Percentiles rank a stretch among this genome's conserved stretches.
Evolutionary conservation across 768 basidiomycete genomes (phyloP).

Genomic region (Suillus tomentosus): DNA sequence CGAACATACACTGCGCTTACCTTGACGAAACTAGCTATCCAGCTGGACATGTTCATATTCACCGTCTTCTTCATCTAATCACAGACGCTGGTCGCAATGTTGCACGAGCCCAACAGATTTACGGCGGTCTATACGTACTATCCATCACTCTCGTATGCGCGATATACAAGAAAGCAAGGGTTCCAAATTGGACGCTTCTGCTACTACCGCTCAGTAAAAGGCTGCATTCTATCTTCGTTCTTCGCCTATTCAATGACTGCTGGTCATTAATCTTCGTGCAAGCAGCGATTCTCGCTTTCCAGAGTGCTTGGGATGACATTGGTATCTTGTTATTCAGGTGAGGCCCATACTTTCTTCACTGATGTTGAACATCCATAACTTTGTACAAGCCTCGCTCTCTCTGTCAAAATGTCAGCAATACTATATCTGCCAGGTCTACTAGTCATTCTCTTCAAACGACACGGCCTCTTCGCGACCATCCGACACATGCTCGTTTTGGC

Average conservation of each 20-base stretch:
- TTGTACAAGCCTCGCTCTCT: constrained; percentile 54
- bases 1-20: constrained; percentile 1
- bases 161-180: constrained; percentile 63
- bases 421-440: constrained; percentile 89
- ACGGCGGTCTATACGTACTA: constrained; percentile 68
- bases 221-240: constrained; percentile 88
- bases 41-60: constrained; percentile 88
- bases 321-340: constrained; percentile 78
- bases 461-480: constrained; percentile 55
- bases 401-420: constrained; percentile 93
- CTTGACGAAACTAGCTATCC: constrained; percentile 68
- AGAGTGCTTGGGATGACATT: constrained; percentile 56
- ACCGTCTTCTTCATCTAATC: constrained; percentile 65
- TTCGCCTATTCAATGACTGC: constrained; percentile 95
- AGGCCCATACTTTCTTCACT: constrained; percentile 23
- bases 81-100: constrained; percentile 65
- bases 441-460: constrained; percentile 76
- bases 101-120: constrained; percentile 72
- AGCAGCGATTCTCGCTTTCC: constrained; percentile 66
- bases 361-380: neutral
- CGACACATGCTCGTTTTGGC: constrained; percentile 46
- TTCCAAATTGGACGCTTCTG: constrained; percentile 73
- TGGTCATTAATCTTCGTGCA: constrained; percentile 75
- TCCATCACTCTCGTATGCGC: constrained; percentile 65
- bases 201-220: constrained; percentile 88